These are phyloP conservation scores for Mesembryanthemum crystallinum DNA, from an alignment of 148 eudicot species.

Conservation along the genomic window DNA sequence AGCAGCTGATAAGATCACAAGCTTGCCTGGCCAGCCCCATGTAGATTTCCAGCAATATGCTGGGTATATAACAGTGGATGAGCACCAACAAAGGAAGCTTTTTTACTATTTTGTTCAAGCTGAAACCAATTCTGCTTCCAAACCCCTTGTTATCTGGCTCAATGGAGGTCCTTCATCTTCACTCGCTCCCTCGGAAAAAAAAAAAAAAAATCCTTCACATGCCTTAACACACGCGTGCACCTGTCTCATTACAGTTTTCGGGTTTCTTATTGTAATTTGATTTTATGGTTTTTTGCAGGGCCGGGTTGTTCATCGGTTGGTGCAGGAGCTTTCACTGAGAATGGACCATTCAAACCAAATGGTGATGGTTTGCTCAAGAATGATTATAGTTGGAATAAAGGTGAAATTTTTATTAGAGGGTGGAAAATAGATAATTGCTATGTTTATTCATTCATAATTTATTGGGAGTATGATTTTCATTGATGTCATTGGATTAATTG, in stretches of 20 bases:
- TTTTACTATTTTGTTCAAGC: slow-evolving; percentile 81
- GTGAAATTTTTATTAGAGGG: slow-evolving; percentile 20
- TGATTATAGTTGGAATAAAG: slow-evolving; percentile 78
- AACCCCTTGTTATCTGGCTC: slow-evolving; percentile 77
- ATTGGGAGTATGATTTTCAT: background rate
- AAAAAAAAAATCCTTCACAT: background rate
- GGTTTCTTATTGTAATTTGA: background rate
- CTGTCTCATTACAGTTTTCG: too few species aligned
- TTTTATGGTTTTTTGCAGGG: slow-evolving; percentile 34
- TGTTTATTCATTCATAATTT: too few species aligned
- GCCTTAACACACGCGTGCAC: too few species aligned
- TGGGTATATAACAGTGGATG: slow-evolving; percentile 59
- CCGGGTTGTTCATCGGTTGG: slow-evolving; percentile 89
- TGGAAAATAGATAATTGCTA: too few species aligned
- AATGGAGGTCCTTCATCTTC: slow-evolving; percentile 59
- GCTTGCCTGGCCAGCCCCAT: slow-evolving; percentile 69
- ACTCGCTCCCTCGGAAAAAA: background rate
- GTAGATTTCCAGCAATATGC: slow-evolving; percentile 62
- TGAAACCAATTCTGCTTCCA: slow-evolving; percentile 43
- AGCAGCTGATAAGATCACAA: slow-evolving; percentile 38
- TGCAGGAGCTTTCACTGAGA: slow-evolving; percentile 68
- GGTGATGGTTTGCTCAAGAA: slow-evolving; percentile 54
- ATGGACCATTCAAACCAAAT: slow-evolving; percentile 70
- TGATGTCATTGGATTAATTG: too few species aligned
- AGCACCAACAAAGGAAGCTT: slow-evolving; percentile 37